A percentile compares a stretch with the other conserved stretches of the same genome.
phyloP scores from a whole-genome alignment of 148 eudicot species.

The Heliamphora exappendiculata region DNA sequence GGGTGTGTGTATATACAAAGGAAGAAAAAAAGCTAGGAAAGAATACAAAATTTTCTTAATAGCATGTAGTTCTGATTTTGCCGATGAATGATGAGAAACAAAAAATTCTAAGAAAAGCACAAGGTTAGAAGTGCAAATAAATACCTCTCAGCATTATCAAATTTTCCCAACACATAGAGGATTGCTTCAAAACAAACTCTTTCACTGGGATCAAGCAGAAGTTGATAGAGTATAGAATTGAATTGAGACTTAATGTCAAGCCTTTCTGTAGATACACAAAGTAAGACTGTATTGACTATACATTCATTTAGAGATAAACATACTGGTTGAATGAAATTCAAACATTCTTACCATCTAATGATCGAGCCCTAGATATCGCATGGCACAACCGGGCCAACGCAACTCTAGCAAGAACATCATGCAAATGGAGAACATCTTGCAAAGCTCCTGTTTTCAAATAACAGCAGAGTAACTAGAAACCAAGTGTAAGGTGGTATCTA shows the following conservation, averaged over 20 bases:
- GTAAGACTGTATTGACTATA: conserved; percentile 8
- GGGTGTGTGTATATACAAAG: not conserved
- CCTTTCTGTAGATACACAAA: conserved; percentile 56
- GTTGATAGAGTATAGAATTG: conserved; percentile 81
- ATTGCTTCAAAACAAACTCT: conserved; percentile 99
- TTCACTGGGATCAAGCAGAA: conserved; percentile 98
- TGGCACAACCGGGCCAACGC: conserved; percentile 94
- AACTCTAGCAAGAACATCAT: conserved; percentile 98
- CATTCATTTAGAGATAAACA: conserved; percentile 12
- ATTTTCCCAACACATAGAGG: conserved; percentile 83
- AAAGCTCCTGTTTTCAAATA: conserved; percentile 61
- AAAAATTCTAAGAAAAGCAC: not conserved
- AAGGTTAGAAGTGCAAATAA: not conserved
- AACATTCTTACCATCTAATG: conserved; percentile 68
- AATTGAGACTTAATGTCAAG: conserved; percentile 88
- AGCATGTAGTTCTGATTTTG: not conserved
- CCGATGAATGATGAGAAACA: not conserved
- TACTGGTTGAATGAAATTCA: not conserved
- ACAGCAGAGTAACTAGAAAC: conserved; percentile 5
- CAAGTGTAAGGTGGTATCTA: not conserved
- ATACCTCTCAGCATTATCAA: conserved; percentile 85
- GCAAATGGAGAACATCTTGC: conserved; percentile 91
- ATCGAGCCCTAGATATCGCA: conserved; percentile 81
- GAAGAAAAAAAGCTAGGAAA: not conserved
- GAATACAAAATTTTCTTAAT: not conserved